Conservation (phyloP, 108 stramenopile species). For the Chaetoceros tenuissimus region DNA sequence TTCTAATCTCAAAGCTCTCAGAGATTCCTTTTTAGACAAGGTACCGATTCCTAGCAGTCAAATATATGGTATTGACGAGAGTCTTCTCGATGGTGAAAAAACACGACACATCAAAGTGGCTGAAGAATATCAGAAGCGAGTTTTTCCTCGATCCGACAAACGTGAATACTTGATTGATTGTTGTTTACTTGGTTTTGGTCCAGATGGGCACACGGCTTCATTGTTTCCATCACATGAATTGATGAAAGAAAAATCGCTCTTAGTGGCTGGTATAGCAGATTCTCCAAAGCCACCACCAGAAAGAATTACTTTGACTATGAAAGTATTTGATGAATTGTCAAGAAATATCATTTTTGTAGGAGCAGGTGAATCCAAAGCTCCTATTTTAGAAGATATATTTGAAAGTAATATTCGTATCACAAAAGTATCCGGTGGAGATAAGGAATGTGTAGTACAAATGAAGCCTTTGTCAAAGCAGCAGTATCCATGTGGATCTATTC, state of each 20-base stretch:
- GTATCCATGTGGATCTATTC: not conserved
- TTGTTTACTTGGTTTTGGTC: conserved; percentile 92
- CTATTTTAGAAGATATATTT: conserved; percentile 51
- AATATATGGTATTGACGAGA: conserved; percentile 65
- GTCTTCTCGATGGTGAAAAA: conserved; percentile 13
- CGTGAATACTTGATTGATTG: conserved; percentile 60
- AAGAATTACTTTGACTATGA: conserved; percentile 89
- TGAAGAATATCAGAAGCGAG: conserved; percentile 35
- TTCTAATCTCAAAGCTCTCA: conserved; percentile 69
- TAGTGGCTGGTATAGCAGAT: conserved; percentile 82
- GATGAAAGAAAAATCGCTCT: conserved; percentile 38
- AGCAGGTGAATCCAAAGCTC: conserved; percentile 58
- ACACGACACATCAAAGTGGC: conserved; percentile 36
- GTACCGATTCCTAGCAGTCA: conserved; percentile 45
- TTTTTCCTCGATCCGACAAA: not conserved
- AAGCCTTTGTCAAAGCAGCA: not conserved
- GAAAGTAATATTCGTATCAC: not conserved
- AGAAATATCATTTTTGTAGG: conserved; percentile 73
- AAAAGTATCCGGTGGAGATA: not conserved
- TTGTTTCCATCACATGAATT: conserved; percentile 88
- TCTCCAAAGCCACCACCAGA: conserved; percentile 93
- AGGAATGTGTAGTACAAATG: not conserved
- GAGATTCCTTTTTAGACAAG: conserved; percentile 24
- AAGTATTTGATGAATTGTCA: conserved; percentile 57
- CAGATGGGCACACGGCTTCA: conserved; percentile 95